Base-by-base conservation (phyloP, 768 basidiomycete genomes). In the Pulveroboletus frians region DNA sequence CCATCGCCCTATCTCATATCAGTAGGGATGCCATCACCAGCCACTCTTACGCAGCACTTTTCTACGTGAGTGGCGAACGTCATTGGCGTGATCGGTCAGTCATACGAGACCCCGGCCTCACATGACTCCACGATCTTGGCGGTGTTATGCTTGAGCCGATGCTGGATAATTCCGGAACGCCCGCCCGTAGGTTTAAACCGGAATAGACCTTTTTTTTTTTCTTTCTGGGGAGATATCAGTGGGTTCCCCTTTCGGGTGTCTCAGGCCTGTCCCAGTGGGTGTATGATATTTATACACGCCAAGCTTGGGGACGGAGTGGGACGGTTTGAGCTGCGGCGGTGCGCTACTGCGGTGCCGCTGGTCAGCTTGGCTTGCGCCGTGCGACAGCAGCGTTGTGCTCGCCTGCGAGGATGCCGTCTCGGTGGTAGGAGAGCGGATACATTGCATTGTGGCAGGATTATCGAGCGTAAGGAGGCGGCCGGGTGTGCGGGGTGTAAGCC, bases 1-100 rank as follows among this genome's bases (percentile, higher is more conserved):
- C 26, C n/a, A n/a, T 21, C 31, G 27, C 47, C 38, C 52, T 49
- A 49, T 57, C 49, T 51, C 49, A 48, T 55, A 53, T 62, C 46
- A 43, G 39, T 34, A 46, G 51, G 46, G 39, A 50, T 27, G 47
- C 49, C 30, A 5, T 14, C 13, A 11, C 11, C 31, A 32, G 11
- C 31, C 31, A 32, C 35, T 10, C 41, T 37, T 39, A 46, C 47
- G 54, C 43, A 39, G 48, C 51, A 36, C 43, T 23, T 52, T 49
- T 56, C 40, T 46, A 43, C 44, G 52, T 21, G 41, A 47, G 53
- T 51, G 23, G 45, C n/a, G 18, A 46, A 29, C 41, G 9, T 43
- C 26, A 18, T 41, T 30, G 9, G 30, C 1, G 23, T 26, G 23
- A 26, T 26, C 23, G 23, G 4, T 6, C 23, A 26, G 23, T 26